Evolutionary conservation across 179 eudicot species (phyloP).

Genomic region (Camellia oleifera): DNA sequence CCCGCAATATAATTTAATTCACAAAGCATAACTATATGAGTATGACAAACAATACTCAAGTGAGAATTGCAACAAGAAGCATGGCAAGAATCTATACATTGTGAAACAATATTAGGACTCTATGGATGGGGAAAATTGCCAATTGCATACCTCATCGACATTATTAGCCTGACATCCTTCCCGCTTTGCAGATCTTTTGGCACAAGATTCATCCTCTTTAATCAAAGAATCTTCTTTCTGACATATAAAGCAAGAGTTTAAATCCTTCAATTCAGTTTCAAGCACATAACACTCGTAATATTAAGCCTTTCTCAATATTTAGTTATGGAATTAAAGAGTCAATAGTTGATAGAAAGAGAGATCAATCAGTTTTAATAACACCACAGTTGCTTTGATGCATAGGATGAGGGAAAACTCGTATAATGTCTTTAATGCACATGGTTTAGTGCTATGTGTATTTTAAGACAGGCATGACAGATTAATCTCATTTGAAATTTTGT

Average conservation of each 20-base stretch:
- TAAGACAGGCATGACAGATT: too few relatives aligned
- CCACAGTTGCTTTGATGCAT: too few relatives aligned
- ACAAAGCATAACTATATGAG: background rate
- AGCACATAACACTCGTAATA: constrained; percentile 22
- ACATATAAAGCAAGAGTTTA: constrained; percentile 41
- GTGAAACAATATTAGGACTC: background rate
- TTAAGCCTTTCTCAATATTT: too few relatives aligned
- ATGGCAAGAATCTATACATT: background rate
- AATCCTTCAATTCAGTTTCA: constrained; percentile 41
- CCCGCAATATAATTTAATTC: background rate
- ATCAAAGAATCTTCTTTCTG: constrained; percentile 14
- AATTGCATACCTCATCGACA: constrained; percentile 25
- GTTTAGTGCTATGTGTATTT: too few relatives aligned
- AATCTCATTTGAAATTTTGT: background rate
- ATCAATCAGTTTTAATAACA: too few relatives aligned
- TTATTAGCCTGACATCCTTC: constrained; percentile 23
- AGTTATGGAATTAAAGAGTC: too few relatives aligned
- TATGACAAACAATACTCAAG: background rate
- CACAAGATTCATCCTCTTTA: constrained; percentile 6
- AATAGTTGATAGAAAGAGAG: too few relatives aligned
- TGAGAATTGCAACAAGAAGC: constrained; percentile 2
- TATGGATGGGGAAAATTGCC: background rate
- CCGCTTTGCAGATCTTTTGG: constrained; percentile 13
- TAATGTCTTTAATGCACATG: too few relatives aligned
- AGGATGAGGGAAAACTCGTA: too few relatives aligned